These are phyloP conservation scores for Lecanicillium sp. DNA, from an alignment of 2,329 filamentous ascomycete species.

Conservation along the genomic window DNA sequence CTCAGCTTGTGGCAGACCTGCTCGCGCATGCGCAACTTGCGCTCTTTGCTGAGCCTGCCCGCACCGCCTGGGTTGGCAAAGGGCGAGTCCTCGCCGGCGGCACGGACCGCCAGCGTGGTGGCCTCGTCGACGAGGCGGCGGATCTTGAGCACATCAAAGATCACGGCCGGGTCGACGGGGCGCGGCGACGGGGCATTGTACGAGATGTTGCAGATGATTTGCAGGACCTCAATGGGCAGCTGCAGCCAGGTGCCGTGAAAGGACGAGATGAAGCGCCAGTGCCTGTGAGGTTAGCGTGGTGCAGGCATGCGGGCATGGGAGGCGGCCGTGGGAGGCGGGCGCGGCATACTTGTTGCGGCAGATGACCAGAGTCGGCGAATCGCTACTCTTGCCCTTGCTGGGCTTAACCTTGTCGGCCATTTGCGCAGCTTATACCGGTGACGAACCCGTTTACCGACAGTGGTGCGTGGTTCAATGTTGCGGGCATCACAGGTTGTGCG, in stretches of 20 bases:
- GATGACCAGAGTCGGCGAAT: slow-evolving; percentile 5
- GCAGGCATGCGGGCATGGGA: background rate
- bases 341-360: slow-evolving; percentile 15
- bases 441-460: too few species aligned
- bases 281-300: slow-evolving; percentile 39
- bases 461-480: too few species aligned
- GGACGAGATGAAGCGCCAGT: slow-evolving; percentile 79
- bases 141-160: slow-evolving; percentile 82
- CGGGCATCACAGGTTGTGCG: too few species aligned
- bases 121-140: slow-evolving; percentile 74
- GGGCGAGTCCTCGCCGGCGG: slow-evolving; percentile 65
- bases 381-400: too few species aligned
- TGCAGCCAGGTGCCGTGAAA: slow-evolving; percentile 82
- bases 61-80: slow-evolving; percentile 52
- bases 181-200: slow-evolving; percentile 70
- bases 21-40: slow-evolving; percentile 73
- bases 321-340: background rate
- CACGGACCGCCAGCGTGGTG: slow-evolving; percentile 69
- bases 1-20: slow-evolving; percentile 73
- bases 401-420: too few species aligned
- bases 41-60: slow-evolving; percentile 60
- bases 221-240: slow-evolving; percentile 70
- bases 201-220: slow-evolving; percentile 72
- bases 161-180: slow-evolving; percentile 73
- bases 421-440: too few species aligned